phyloP scores from a whole-genome alignment of 2,329 filamentous ascomycete genomes.

The Chaetothyriales sp. region DNA sequence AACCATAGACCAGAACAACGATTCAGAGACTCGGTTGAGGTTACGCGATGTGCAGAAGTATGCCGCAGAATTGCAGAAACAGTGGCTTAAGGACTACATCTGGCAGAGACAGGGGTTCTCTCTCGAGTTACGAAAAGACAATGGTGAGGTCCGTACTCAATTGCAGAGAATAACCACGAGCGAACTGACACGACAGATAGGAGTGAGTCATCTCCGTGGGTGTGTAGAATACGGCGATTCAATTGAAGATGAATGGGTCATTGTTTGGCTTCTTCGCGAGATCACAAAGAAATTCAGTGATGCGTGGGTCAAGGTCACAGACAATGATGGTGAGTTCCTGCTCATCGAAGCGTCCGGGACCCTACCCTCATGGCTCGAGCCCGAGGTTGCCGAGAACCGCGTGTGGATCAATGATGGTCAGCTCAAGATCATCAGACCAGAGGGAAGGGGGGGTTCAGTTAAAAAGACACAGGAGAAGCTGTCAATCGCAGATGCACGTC shows the following conservation, averaged over 20 bases:
- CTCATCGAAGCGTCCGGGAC: constrained; percentile 84
- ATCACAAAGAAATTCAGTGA: constrained; percentile 58
- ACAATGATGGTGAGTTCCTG: constrained; percentile 89
- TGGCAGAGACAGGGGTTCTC: constrained; percentile 81
- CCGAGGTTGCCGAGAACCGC: constrained; percentile 74
- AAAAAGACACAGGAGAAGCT: constrained; percentile 35
- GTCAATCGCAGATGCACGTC: constrained; percentile 50
- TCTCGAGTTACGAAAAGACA: constrained; percentile 48
- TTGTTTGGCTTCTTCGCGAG: constrained; percentile 78
- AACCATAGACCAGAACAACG: constrained; percentile 38
- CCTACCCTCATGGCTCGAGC: constrained; percentile 79
- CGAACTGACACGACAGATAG: constrained; percentile 22
- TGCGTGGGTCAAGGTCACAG: constrained; percentile 69
- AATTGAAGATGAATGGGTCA: constrained; percentile 92
- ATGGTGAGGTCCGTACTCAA: constrained; percentile 36
- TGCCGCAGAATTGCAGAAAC: constrained; percentile 48
- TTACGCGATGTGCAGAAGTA: constrained; percentile 62
- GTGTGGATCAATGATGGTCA: constrained; percentile 76
- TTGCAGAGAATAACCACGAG: constrained; percentile 7
- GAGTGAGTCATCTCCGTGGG: constrained; percentile 52
- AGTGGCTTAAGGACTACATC: constrained; percentile 69
- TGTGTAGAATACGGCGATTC: constrained; percentile 83
- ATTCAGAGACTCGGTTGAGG: constrained; percentile 46
- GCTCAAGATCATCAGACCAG: constrained; percentile 55
- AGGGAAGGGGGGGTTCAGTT: constrained; percentile 34